Evolutionary conservation across 148 eudicot genomes (phyloP).

Genomic region (Euryodendron excelsum): DNA sequence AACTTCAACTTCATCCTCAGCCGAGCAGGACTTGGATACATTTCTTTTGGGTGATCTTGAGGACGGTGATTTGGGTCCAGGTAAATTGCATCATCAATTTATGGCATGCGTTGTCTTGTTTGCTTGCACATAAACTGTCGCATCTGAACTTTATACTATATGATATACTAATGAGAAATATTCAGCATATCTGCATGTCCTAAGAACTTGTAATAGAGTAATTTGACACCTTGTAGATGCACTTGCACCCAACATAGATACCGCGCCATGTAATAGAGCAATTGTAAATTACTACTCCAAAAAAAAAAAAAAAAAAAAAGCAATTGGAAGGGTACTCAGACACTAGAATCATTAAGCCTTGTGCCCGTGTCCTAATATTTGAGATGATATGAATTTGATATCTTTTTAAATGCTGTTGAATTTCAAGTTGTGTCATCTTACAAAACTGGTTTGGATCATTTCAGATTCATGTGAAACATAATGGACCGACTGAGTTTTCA

Average conservation of each 20-base stretch:
- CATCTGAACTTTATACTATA: background rate
- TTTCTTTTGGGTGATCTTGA: slow-evolving; percentile 71
- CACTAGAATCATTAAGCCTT: no score
- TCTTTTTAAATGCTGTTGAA: background rate
- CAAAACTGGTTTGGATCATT: background rate
- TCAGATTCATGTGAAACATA: background rate
- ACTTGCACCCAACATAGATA: no score
- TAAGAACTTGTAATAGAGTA: no score
- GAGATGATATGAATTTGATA: background rate
- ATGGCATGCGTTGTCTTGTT: background rate
- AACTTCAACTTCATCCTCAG: slow-evolving; percentile 44
- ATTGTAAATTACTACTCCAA: no score
- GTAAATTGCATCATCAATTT: slow-evolving; percentile 28
- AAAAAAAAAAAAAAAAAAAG: no score
- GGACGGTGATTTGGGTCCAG: slow-evolving; percentile 57
- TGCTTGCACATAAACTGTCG: background rate
- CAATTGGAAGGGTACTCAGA: no score
- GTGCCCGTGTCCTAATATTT: background rate
- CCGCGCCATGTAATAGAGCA: no score
- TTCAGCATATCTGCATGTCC: no score
- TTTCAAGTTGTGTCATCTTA: no score
- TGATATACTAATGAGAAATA: no score
- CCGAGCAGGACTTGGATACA: slow-evolving; percentile 70
- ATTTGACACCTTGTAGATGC: no score
- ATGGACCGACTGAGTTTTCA: background rate